Evolutionary conservation across 1,139 yeast species (phyloP).

Genomic region (Pneumocystis sp.): DNA sequence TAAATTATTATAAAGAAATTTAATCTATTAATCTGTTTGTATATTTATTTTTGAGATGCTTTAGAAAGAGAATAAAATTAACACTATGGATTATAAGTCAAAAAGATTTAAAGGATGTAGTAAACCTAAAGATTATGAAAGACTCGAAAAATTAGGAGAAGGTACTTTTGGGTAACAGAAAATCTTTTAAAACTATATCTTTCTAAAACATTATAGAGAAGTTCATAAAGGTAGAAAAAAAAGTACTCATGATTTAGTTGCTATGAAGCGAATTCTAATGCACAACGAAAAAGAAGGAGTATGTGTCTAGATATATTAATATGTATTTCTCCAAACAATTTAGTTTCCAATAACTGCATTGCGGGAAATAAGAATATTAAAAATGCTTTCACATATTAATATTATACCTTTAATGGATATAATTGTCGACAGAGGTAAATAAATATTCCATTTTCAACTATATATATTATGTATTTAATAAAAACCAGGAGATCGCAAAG

Average conservation of each 20-base stretch:
- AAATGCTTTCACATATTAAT: conserved; percentile 52
- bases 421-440: conserved; percentile 43
- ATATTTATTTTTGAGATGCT: background rate
- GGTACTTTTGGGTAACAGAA: conserved; percentile 59
- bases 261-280: conserved; percentile 68
- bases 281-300: conserved; percentile 72
- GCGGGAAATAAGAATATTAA: conserved; percentile 77
- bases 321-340: background rate
- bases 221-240: conserved; percentile 57
- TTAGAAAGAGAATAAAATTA: background rate
- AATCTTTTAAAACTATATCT: conserved; percentile 18
- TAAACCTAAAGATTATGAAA: conserved; percentile 30
- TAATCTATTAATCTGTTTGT: background rate
- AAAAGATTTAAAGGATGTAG: background rate
- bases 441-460: conserved; percentile 20
- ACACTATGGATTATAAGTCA: background rate
- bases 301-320: conserved; percentile 3
- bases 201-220: conserved; percentile 23
- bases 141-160: conserved; percentile 63
- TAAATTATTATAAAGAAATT: background rate
- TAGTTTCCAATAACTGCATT: conserved; percentile 83
- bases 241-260: conserved; percentile 45
- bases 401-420: conserved; percentile 69
- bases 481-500: conserved; percentile 20
- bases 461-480: conserved; percentile 23